phyloP scores from a whole-genome alignment of 768 basidiomycete species.

The Pleurotus giganteus region DNA sequence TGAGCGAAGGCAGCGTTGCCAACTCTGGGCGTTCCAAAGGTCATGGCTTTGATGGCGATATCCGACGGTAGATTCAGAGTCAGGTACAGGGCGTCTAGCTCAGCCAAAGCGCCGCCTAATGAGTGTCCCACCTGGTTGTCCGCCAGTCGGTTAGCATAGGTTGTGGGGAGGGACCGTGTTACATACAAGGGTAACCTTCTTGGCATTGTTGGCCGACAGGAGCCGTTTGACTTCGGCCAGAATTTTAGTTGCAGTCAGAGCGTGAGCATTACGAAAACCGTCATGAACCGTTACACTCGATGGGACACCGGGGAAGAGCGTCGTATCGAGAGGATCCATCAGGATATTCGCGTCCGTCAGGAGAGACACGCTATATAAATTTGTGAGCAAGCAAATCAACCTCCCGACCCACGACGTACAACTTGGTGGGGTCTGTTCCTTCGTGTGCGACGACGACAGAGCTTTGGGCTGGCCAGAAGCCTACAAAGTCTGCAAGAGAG shows the following conservation, averaged over 20 bases:
- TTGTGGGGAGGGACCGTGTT: conserved; percentile 14
- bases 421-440: conserved; percentile 54
- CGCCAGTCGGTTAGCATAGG: not conserved
- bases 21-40: conserved; percentile 51
- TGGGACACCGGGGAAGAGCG: conserved; percentile 55
- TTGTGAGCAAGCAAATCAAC: not conserved
- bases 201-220: conserved; percentile 33
- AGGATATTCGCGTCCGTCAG: conserved; percentile 48
- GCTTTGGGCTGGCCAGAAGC: conserved; percentile 49
- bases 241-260: conserved; percentile 42
- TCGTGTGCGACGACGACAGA: conserved; percentile 61
- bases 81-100: conserved; percentile 49
- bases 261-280: conserved; percentile 54
- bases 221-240: conserved; percentile 40
- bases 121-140: conserved; percentile 43
- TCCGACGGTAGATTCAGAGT: conserved; percentile 42
- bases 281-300: conserved; percentile 43
- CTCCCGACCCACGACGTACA: conserved; percentile 32
- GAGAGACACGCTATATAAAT: conserved; percentile 37
- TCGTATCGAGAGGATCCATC: conserved; percentile 35
- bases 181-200: conserved; percentile 40
- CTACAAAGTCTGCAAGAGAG: conserved; percentile 44
- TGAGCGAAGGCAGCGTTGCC: conserved; percentile 49
- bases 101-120: conserved; percentile 51
- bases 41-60: conserved; percentile 38